phyloP scores from a whole-genome alignment of 345 rosid species.

The Syzygium oleosum region DNA sequence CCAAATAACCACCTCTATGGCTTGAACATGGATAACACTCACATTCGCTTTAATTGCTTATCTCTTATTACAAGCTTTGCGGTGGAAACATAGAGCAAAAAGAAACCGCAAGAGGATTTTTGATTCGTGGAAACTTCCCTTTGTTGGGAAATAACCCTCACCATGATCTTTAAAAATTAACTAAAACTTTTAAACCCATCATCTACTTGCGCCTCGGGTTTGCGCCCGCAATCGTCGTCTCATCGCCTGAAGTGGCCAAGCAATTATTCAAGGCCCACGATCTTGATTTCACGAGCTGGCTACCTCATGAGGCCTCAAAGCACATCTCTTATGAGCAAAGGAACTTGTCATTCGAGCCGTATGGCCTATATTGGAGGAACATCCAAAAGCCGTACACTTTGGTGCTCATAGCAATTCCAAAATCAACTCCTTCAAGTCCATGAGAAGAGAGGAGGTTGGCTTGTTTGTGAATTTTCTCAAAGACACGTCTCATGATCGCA shows the following conservation, averaged over 20 bases:
- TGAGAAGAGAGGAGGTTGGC: conserved; percentile 27
- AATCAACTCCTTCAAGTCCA: conserved; percentile 13
- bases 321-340: conserved; percentile 11
- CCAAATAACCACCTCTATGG: background rate
- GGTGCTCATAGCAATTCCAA: conserved; percentile 23
- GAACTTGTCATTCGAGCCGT: conserved; percentile 3
- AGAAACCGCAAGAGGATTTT: conserved; percentile 21
- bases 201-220: conserved; percentile 24
- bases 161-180: conserved; percentile 15
- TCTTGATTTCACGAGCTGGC: conserved; percentile 28
- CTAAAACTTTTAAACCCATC: conserved; percentile 29
- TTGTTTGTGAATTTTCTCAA: conserved; percentile 12
- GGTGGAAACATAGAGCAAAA: conserved; percentile 15
- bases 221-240: conserved; percentile 19
- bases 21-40: background rate
- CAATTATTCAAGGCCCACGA: conserved; percentile 28
- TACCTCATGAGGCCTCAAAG: conserved; percentile 8
- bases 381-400: conserved; percentile 34
- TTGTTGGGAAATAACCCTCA: conserved; percentile 23
- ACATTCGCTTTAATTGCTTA: background rate
- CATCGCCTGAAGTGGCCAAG: conserved; percentile 32
- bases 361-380: conserved; percentile 34
- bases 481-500: background rate
- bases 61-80: conserved; percentile 2
- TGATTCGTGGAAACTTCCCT: conserved; percentile 25